These are phyloP conservation scores for Cyberlindnera japonica DNA, from an alignment of 805 yeast genomes.

Conservation along the genomic window DNA sequence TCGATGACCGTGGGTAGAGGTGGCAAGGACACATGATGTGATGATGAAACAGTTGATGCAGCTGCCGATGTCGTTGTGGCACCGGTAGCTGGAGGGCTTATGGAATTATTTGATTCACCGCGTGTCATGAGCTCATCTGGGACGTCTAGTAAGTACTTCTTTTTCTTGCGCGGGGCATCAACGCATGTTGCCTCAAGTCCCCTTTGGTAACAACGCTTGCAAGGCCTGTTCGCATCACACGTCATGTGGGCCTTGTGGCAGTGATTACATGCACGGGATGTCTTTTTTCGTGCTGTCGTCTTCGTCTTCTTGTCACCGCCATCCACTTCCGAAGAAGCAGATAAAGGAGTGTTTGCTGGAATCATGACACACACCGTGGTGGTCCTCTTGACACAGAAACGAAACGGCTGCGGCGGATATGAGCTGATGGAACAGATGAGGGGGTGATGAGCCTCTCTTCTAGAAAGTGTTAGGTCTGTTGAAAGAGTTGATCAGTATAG, in stretches of 20 bases:
- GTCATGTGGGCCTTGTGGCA: constrained; percentile 91
- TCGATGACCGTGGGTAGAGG: constrained; percentile 7
- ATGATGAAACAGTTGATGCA: background rate
- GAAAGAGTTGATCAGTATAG: too few relatives aligned
- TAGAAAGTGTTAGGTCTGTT: too few relatives aligned
- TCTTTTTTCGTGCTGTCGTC: constrained; percentile 52
- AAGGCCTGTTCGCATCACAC: constrained; percentile 81
- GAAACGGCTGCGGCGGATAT: background rate
- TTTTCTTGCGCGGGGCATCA: constrained; percentile 86
- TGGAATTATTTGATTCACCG: background rate
- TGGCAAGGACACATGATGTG: constrained; percentile 4
- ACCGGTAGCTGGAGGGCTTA: background rate
- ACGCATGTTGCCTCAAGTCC: constrained; percentile 69
- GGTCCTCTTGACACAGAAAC: background rate
- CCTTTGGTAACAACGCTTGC: constrained; percentile 69
- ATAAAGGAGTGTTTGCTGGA: background rate
- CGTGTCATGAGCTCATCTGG: constrained; percentile 6
- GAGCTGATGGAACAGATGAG: background rate
- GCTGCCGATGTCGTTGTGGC: too few relatives aligned
- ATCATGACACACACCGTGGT: background rate
- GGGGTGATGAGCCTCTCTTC: too few relatives aligned
- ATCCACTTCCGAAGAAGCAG: background rate
- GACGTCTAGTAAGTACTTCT: constrained; percentile 75
- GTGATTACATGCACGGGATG: constrained; percentile 83
- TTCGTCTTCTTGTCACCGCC: constrained; percentile 2